phyloP scores from a whole-genome alignment of 257 asterid species.

The Nicotiana sylvestris region DNA sequence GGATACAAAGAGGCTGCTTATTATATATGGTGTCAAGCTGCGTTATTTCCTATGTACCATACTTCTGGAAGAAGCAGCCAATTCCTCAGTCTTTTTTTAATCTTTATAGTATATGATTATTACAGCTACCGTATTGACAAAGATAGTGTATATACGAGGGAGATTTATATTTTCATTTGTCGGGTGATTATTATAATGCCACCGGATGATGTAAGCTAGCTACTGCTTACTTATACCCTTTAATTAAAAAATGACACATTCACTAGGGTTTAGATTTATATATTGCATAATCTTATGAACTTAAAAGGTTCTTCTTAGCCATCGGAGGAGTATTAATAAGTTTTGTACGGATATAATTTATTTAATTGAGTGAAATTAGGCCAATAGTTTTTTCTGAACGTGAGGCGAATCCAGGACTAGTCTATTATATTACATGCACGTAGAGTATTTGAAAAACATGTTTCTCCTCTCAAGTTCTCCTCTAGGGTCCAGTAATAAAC shows the following conservation, averaged over 20 bases:
- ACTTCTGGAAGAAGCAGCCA: neutral
- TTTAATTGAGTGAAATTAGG: too few species aligned
- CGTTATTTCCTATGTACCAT: slow-evolving; percentile 5
- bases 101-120: neutral
- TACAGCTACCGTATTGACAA: slow-evolving; percentile 65
- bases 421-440: too few species aligned
- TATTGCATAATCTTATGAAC: neutral
- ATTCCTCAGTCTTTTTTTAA: neutral
- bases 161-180: neutral
- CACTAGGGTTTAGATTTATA: neutral
- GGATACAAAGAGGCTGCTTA: neutral
- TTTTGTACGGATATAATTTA: too few species aligned
- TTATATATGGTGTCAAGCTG: neutral
- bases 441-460: neutral
- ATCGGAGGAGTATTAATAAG: too few species aligned
- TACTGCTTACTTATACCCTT: neutral
- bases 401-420: too few species aligned
- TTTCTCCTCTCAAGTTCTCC: neutral
- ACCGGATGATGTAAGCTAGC: neutral
- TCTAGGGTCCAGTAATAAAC: too few species aligned
- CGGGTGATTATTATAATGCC: neutral
- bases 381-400: too few species aligned
- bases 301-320: too few species aligned
- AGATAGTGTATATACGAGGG: slow-evolving; percentile 24
- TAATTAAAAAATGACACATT: neutral